Base-by-base conservation (phyloP, 2,329 filamentous ascomycete species). In the Trichoderma pleuroti region DNA sequence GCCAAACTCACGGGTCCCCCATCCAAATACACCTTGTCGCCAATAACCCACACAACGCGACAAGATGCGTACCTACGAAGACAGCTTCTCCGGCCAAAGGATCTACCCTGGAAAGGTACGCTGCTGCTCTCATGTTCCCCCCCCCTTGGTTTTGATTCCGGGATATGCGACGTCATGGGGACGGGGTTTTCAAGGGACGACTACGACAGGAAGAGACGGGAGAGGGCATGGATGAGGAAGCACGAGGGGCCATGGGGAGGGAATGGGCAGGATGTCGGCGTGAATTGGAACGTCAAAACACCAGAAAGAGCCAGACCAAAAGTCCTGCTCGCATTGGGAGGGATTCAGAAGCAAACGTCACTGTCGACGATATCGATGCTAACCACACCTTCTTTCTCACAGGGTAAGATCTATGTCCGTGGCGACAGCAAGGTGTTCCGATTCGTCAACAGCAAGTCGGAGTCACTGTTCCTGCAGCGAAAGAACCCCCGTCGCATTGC, bases 371-470 rank as follows among this genome's bases (percentile, higher is more conserved):
- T 8, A 68, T 28, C 39, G 46, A 62, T 68, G 46, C 64, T 71
- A 63, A 69, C 64, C 39, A 10, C 60, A 30, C n/a, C 52, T 64
- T 46, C 24, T 73, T 4, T 64, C 65, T 74, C 71, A 82, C 83
- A 98, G 96, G 96, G 96, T 89, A 98, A 98, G 90, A 92, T 99
- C 88, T 99, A 95, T 89, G 88, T 99, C 90, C 94, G 96, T 86
- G 94, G 95, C 84, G 96, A 99, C 90, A 97, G 93, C 94, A 99
- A 98, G 90, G 91, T 98, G 90, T 99, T 99, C 93, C 94, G 96
- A 84, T 99, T 99, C 93, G 94, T 97, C 87, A 98, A 97, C 87
- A 94, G 96, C 89, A 99, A 99, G 89, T 95, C 93, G 86, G 96
- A 99, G 88, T 97, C 94, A 78, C 93, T 99, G 78, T 99, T 99